Conservation (phyloP, 495 filamentous ascomycete genomes). For the Penicillium taxi region DNA sequence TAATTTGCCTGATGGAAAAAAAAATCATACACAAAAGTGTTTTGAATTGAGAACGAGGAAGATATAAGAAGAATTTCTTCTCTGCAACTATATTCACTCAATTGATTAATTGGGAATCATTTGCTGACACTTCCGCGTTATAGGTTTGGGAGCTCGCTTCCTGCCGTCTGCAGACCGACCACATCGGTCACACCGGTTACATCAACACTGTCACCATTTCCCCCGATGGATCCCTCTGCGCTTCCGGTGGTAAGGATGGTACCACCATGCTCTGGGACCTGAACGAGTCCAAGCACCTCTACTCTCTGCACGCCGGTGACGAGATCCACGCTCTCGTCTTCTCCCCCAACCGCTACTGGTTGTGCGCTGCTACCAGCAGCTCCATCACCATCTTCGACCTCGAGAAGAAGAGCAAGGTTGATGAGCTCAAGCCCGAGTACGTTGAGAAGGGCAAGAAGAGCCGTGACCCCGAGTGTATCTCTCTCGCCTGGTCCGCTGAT, state of each 20-base stretch:
- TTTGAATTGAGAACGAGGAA: constrained; percentile 13
- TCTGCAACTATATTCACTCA: neutral
- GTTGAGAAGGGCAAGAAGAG: constrained; percentile 95
- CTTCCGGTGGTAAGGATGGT: constrained; percentile 98
- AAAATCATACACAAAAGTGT: constrained; percentile 14
- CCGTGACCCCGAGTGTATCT: constrained; percentile 96
- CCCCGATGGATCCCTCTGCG: constrained; percentile 97
- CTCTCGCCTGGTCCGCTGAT: constrained; percentile 93
- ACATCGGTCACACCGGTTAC: constrained; percentile 99
- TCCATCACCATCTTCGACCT: constrained; percentile 99
- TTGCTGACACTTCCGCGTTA: constrained; percentile 19
- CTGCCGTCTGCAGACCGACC: constrained; percentile 99
- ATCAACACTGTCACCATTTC: constrained; percentile 99
- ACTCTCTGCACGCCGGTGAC: constrained; percentile 98
- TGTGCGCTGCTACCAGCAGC: constrained; percentile 92
- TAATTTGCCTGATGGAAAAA: constrained; percentile 69
- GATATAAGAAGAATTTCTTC: constrained; percentile 12
- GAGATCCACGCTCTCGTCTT: constrained; percentile 99
- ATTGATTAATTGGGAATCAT: constrained; percentile 8
- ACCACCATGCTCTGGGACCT: constrained; percentile 99
- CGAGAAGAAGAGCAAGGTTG: constrained; percentile 99
- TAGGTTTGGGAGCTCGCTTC: constrained; percentile 99
- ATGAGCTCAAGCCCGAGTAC: constrained; percentile 99
- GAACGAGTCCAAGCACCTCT: constrained; percentile 99
- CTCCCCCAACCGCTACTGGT: constrained; percentile 99